Evolutionary conservation across 2,329 filamentous ascomycete genomes (phyloP).

Genomic region (Bipolaris gigantea): DNA sequence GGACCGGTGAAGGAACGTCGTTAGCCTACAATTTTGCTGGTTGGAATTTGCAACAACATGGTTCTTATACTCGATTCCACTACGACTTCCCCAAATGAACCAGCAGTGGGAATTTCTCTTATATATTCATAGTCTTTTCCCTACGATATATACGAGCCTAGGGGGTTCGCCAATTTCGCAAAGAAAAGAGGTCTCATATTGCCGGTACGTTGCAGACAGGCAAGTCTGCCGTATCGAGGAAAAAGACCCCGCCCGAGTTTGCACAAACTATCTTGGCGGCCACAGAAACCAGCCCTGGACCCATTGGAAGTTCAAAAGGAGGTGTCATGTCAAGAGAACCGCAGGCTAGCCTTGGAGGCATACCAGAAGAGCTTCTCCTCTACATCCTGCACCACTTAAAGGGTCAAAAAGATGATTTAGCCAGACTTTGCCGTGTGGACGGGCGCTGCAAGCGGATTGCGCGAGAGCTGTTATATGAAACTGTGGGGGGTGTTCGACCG

Average conservation of each 20-base stretch:
- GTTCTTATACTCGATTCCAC: too few relatives aligned
- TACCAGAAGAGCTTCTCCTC: constrained; percentile 14
- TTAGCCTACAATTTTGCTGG: too few relatives aligned
- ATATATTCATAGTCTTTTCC: too few relatives aligned
- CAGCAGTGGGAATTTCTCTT: too few relatives aligned
- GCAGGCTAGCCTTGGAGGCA: constrained; percentile 3
- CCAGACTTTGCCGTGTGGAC: constrained; percentile 3
- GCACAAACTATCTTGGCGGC: background rate
- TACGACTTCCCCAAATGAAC: too few relatives aligned
- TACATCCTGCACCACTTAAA: background rate
- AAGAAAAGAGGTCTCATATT: too few relatives aligned
- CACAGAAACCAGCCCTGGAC: background rate
- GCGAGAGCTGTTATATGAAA: constrained; percentile 2
- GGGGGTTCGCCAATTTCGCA: too few relatives aligned
- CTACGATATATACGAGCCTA: too few relatives aligned
- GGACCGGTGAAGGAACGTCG: too few relatives aligned
- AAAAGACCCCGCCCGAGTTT: background rate
- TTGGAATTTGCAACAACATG: too few relatives aligned
- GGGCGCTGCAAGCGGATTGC: constrained; percentile 8
- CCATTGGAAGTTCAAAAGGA: rapidly evolving
- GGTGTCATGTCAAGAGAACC: background rate
- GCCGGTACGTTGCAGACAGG: background rate
- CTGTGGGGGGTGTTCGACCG: background rate
- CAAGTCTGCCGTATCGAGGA: constrained; percentile 2
- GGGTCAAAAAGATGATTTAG: background rate